These are phyloP conservation scores for Podospora bellae-mahoneyi DNA, from an alignment of 495 filamentous ascomycete species.

Conservation along the genomic window DNA sequence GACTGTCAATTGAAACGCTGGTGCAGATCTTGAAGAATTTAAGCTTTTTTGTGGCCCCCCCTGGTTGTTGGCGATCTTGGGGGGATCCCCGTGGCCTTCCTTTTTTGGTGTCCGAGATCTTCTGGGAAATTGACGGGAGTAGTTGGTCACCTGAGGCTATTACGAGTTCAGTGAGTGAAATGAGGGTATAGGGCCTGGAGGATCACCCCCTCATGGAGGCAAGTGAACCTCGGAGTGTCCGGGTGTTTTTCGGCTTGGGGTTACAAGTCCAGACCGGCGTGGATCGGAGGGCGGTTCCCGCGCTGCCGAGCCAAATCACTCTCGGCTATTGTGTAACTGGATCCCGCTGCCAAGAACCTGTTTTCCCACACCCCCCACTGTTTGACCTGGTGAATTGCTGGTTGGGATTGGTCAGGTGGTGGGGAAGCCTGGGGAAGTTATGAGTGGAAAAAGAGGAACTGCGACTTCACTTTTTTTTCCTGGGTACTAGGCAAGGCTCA, in stretches of 20 bases:
- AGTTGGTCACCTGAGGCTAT: too few species aligned
- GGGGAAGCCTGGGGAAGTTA: neutral
- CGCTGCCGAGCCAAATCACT: constrained; percentile 10
- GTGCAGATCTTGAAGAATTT: constrained; percentile 6
- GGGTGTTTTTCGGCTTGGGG: constrained; percentile 11
- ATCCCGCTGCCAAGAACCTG: constrained; percentile 11
- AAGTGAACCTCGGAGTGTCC: constrained; percentile 13
- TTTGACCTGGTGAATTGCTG: constrained; percentile 11
- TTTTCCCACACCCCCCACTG: constrained; percentile 5
- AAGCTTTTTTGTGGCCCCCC: neutral
- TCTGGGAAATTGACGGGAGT: too few species aligned
- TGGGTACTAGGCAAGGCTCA: neutral
- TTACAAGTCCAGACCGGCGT: neutral
- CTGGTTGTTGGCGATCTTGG: neutral
- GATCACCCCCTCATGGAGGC: neutral
- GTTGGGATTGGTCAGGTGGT: constrained; percentile 23
- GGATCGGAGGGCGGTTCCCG: constrained; percentile 2
- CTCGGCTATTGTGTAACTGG: constrained; percentile 22
- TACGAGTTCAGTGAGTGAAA: too few species aligned
- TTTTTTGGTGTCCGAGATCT: neutral
- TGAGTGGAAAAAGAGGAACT: constrained; percentile 7
- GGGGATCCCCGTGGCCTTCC: neutral
- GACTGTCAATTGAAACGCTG: neutral
- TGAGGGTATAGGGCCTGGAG: neutral
- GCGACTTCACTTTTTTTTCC: neutral